A percentile compares a stretch with the other conserved stretches of the same genome.
Conservation (phyloP, 1,284 basidiomycete species). For the Cryptococcus depauperatus region DNA sequence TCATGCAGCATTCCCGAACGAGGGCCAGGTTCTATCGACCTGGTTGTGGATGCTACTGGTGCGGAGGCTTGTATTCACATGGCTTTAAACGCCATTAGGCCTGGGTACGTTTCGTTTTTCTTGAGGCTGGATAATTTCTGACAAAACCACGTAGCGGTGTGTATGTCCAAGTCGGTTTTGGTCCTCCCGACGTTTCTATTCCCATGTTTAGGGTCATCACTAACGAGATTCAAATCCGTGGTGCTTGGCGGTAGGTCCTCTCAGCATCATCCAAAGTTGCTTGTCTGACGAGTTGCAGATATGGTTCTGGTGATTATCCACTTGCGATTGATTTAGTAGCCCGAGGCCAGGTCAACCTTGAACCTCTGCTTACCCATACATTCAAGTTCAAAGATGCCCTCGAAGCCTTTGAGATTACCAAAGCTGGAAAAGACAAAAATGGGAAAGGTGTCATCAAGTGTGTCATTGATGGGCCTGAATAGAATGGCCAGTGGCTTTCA, state of each 20-base stretch:
- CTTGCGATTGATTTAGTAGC: slow-evolving; percentile 52
- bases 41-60: slow-evolving; percentile 56
- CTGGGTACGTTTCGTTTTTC: slow-evolving; percentile 46
- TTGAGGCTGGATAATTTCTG: not conserved
- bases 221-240: slow-evolving; percentile 41
- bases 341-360: slow-evolving; percentile 50
- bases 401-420: slow-evolving; percentile 52
- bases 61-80: slow-evolving; percentile 57
- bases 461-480: slow-evolving; percentile 41
- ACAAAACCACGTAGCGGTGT: slow-evolving; percentile 20
- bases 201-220: slow-evolving; percentile 40
- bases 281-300: slow-evolving; percentile 11
- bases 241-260: slow-evolving; percentile 41
- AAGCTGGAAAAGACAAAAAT: slow-evolving; percentile 62
- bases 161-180: slow-evolving; percentile 42
- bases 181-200: slow-evolving; percentile 37
- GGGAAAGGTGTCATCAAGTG: slow-evolving; percentile 48
- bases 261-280: not conserved
- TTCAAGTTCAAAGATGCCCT: slow-evolving; percentile 50
- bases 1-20: slow-evolving; percentile 46
- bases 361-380: slow-evolving; percentile 54
- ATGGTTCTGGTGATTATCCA: slow-evolving; percentile 40
- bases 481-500: too few relatives aligned
- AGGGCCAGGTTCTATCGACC: slow-evolving; percentile 50
- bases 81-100: slow-evolving; percentile 53